Evolutionary conservation across 2,329 filamentous ascomycete species (phyloP), one percentile per base, ranked within the genome.

Genomic region (Aspergillus sp.): DNA sequence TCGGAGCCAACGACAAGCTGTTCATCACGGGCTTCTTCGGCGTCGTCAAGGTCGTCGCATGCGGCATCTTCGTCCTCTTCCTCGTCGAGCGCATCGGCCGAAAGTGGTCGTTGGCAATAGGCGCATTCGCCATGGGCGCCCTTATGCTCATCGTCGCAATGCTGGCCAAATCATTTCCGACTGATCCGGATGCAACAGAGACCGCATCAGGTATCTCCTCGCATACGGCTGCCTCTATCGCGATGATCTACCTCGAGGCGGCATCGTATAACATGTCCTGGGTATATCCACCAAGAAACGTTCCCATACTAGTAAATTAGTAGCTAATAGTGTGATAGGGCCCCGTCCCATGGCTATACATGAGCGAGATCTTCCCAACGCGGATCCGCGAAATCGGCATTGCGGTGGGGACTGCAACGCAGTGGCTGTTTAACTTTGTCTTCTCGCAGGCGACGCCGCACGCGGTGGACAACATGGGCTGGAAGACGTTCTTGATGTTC

Each of bases 111-210:
- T 74, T 84, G 1, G 72, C 81, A 7, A 66, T 69, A 4, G 80
- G 80, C 2, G 77, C 80, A 1, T 73, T 77, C 22, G 70, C 78
- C 34, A 83, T 83, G 81, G 78, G 77, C 11, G 62, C 66, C 3
- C 80, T 78, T 62, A 82, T 83, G 79, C 74, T 83, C 52, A 78
- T 81, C 48, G 77, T 82, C 13, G 76, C 76, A 1, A 68, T 77
- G 8, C 69, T 83, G 6, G 75, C 78, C 22, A 74, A 76, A 20
- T 77, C 71, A 2, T 73, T 78, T 47, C 79, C 79, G 1, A 74
- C 75, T 0, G 62, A 73, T 20, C 49, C 66, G 5, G 64, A 70
- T 2, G 58, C 75, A 1, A 72, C 79, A 0, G 48, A 42, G 4
- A 57, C 61, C 26, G 59, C 75, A 1, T 73, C 79, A 0, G 48